These are phyloP conservation scores for Melampsora larici-populina DNA, from an alignment of 1,284 basidiomycete species.

Conservation along the genomic window DNA sequence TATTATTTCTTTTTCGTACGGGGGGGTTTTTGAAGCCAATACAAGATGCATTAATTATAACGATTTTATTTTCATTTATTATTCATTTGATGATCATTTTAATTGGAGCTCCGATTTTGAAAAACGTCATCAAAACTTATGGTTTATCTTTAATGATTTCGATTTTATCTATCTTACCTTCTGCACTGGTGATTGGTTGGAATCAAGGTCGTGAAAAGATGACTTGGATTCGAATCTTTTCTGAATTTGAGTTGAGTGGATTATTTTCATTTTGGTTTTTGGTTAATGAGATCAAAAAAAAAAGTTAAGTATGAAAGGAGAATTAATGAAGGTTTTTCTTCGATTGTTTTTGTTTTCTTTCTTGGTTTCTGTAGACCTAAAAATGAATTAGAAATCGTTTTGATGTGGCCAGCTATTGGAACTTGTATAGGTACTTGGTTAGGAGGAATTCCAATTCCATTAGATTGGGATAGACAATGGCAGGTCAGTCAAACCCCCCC, in stretches of 20 bases:
- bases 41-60: constrained; percentile 60
- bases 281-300: no score
- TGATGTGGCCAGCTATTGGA: constrained; percentile 76
- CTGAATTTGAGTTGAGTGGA: constrained; percentile 67
- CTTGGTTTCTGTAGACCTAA: constrained; percentile 59
- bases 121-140: constrained; percentile 62
- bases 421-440: constrained; percentile 71
- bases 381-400: constrained; percentile 67
- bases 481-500: constrained; percentile 66
- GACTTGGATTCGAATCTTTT: constrained; percentile 71
- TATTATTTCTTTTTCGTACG: neutral
- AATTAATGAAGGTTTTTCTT: neutral
- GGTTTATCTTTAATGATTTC: constrained; percentile 68
- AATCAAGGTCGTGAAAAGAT: constrained; percentile 49
- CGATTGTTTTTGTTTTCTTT: neutral
- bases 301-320: no score
- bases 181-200: constrained; percentile 68
- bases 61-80: constrained; percentile 59
- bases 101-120: constrained; percentile 71
- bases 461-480: constrained; percentile 95
- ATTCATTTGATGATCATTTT: constrained; percentile 62
- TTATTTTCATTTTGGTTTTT: no score
- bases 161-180: constrained; percentile 65
- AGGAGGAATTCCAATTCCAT: constrained; percentile 73
- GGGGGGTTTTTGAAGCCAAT: constrained; percentile 58